phyloP scores from a whole-genome alignment of 2,329 filamentous ascomycete genomes.

The Penicillium paneum region DNA sequence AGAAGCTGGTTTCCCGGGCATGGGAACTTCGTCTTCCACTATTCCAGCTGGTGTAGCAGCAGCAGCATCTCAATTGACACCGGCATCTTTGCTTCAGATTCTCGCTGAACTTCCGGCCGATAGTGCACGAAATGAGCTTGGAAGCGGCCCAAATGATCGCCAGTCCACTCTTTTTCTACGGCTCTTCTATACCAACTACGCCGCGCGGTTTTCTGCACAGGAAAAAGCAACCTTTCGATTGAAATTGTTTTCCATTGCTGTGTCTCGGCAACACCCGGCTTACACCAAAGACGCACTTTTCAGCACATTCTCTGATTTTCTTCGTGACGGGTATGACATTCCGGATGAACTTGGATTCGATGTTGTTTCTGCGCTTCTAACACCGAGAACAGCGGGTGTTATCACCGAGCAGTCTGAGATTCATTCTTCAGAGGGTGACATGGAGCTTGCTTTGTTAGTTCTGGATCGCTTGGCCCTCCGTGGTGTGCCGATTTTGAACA shows the following conservation, averaged over 20 bases:
- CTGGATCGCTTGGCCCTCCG: constrained; percentile 43
- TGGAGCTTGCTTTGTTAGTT: constrained; percentile 40
- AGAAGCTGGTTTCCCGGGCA: not conserved
- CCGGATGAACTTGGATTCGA: constrained; percentile 33
- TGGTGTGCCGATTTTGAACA: constrained; percentile 41
- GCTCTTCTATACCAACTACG: constrained; percentile 36
- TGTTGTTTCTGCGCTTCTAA: constrained; percentile 40
- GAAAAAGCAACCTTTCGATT: constrained; percentile 34
- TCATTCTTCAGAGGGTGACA: constrained; percentile 24
- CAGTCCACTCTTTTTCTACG: constrained; percentile 44
- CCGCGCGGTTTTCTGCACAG: constrained; percentile 28
- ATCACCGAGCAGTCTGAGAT: constrained; percentile 5
- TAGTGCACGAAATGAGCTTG: constrained; percentile 35
- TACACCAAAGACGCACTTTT: constrained; percentile 38
- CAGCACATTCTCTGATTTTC: constrained; percentile 34
- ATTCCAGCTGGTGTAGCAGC: not conserved
- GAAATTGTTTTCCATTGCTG: constrained; percentile 39
- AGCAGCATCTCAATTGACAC: constrained; percentile 12
- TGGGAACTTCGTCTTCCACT: not conserved
- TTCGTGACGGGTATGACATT: constrained; percentile 35
- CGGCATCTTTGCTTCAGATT: constrained; percentile 25
- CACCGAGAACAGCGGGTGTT: constrained; percentile 15
- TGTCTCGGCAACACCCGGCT: constrained; percentile 37
- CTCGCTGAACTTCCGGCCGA: constrained; percentile 32
- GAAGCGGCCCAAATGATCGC: constrained; percentile 35